These are phyloP conservation scores for Diaporthe australafricana DNA, from an alignment of 2,329 filamentous ascomycete genomes.

Conservation along the genomic window DNA sequence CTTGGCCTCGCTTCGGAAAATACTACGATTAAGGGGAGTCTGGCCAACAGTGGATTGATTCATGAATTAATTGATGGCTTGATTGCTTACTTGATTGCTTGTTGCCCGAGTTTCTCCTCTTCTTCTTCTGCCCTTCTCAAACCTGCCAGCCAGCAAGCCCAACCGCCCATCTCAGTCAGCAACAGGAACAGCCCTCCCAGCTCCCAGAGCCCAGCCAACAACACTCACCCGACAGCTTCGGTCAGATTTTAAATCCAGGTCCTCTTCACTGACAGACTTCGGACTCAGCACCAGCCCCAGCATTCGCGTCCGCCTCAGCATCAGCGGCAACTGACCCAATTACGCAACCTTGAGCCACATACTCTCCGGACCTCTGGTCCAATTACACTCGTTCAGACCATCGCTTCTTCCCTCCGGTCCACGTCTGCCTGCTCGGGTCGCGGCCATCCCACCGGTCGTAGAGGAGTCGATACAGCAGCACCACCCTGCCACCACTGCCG, in stretches of 20 bases:
- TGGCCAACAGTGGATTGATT: conserved; percentile 20
- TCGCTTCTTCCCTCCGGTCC: neutral
- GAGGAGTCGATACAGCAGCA: neutral
- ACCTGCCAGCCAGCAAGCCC: neutral
- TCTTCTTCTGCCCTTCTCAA: neutral
- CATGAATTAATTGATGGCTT: conserved; percentile 15
- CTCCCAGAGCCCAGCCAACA: neutral
- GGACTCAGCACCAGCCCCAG: neutral
- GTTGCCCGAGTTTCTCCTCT: neutral
- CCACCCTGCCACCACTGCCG: neutral
- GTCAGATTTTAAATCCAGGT: conserved; percentile 24
- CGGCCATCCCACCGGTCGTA: neutral
- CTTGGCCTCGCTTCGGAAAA: conserved; percentile 11
- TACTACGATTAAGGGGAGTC: conserved; percentile 13
- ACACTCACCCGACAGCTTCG: neutral
- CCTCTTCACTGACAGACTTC: conserved; percentile 26
- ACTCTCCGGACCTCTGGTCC: conserved; percentile 60
- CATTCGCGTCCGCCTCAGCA: neutral
- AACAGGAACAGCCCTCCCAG: neutral
- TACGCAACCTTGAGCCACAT: neutral
- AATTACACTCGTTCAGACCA: conserved; percentile 62
- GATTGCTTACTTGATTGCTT: neutral
- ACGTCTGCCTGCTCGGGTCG: conserved; percentile 6
- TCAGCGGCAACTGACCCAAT: conserved; percentile 1
- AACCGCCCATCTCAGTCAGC: neutral